Conservation (phyloP, 345 rosid species). For the Eucalyptus rudis region DNA sequence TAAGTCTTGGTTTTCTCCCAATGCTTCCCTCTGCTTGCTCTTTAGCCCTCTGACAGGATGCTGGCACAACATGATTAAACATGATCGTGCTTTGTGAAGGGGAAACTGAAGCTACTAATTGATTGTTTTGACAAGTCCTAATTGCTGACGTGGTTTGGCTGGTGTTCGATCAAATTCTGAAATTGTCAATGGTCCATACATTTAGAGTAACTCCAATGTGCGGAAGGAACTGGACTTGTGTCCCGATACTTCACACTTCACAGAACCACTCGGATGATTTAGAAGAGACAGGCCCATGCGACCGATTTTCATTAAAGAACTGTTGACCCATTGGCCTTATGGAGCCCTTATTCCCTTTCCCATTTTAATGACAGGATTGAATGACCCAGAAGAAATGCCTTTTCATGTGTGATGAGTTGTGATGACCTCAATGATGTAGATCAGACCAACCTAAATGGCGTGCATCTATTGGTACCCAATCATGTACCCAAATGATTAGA, state of each 20-base stretch:
- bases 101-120: not conserved
- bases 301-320: not conserved
- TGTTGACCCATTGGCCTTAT: not conserved
- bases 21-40: not conserved
- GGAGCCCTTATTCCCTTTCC: not conserved
- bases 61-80: not conserved
- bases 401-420: not conserved
- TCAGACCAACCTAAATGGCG: not conserved
- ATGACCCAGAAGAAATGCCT: not conserved
- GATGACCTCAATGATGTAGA: not conserved
- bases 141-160: not conserved
- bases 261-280: not conserved
- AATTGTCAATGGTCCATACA: not conserved
- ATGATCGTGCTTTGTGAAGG: not conserved
- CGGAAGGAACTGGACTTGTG: not conserved
- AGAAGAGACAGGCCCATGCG: not conserved
- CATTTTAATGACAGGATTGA: not conserved
- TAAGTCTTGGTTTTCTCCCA: not conserved
- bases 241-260: not conserved
- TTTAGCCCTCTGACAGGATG: not conserved
- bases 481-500: not conserved
- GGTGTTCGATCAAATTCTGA: not conserved
- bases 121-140: not conserved
- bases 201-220: not conserved
- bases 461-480: not conserved